Conservation (phyloP, 2,329 filamentous ascomycete species). For the Cladosporium sp. region DNA sequence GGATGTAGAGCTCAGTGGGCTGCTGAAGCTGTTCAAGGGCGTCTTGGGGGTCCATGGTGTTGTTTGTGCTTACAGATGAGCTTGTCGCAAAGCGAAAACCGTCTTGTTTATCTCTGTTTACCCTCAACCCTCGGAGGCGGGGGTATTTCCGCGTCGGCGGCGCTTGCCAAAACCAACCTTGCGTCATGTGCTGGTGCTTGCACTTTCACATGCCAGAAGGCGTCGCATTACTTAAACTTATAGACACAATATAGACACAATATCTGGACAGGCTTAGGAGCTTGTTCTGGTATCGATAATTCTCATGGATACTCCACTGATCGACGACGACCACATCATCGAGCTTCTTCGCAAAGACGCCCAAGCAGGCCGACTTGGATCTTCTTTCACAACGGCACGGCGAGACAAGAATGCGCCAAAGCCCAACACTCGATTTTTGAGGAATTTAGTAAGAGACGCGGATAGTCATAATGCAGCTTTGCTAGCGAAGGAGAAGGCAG, state of each 20-base stretch:
- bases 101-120: neutral
- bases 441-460: conserved; percentile 83
- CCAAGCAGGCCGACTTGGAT: conserved; percentile 50
- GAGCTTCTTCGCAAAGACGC: conserved; percentile 79
- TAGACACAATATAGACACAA: too few relatives aligned
- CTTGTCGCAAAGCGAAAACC: neutral
- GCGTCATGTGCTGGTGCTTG: conserved; percentile 1
- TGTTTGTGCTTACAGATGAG: neutral
- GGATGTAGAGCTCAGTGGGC: conserved; percentile 65
- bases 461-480: conserved; percentile 86
- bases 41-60: conserved; percentile 22
- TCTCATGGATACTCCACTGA: conserved; percentile 9
- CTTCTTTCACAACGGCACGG: conserved; percentile 14
- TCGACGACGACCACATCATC: conserved; percentile 72
- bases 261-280: neutral
- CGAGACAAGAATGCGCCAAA: conserved; percentile 60
- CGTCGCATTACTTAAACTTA: neutral
- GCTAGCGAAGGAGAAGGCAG: conserved; percentile 78
- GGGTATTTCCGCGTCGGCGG: neutral
- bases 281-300: neutral
- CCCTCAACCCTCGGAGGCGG: neutral
- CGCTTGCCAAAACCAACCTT: conserved; percentile 1
- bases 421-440: conserved; percentile 87
- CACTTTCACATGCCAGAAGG: conserved; percentile 12
- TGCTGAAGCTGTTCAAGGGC: conserved; percentile 50